phyloP scores from a whole-genome alignment of 2,329 filamentous ascomycete species.

The Alternaria incomplexa region DNA sequence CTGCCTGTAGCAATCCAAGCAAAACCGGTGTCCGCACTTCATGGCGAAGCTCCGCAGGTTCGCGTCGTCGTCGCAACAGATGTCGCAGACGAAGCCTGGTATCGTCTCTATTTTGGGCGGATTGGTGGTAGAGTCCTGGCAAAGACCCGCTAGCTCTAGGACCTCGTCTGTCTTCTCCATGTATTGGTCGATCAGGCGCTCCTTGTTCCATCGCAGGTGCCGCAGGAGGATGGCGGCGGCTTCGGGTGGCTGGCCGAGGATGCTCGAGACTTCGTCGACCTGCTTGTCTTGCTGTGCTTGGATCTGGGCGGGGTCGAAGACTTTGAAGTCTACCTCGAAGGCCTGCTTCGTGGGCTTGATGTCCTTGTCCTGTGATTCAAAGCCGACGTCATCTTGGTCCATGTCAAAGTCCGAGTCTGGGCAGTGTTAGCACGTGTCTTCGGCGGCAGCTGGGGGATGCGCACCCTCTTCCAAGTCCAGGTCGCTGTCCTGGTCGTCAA shows the following conservation, averaged over 20 bases:
- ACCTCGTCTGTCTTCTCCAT: slow-evolving; percentile 86
- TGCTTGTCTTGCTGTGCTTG: slow-evolving; percentile 84
- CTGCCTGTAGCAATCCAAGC: slow-evolving; percentile 87
- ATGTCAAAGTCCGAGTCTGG: slow-evolving; percentile 59
- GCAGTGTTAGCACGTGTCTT: slow-evolving; percentile 22
- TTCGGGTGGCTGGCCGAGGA: slow-evolving; percentile 87
- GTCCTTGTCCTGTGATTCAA: slow-evolving; percentile 71
- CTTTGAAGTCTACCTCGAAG: slow-evolving; percentile 84
- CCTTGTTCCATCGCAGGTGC: slow-evolving; percentile 94
- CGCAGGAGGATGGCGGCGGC: slow-evolving; percentile 89
- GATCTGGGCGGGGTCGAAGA: slow-evolving; percentile 81
- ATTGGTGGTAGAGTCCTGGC: slow-evolving; percentile 53
- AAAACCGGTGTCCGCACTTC: slow-evolving; percentile 94
- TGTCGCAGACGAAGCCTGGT: slow-evolving; percentile 86
- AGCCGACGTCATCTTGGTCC: slow-evolving; percentile 67
- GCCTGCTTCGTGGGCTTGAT: slow-evolving; percentile 74
- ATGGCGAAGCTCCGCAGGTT: slow-evolving; percentile 86
- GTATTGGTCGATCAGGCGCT: slow-evolving; percentile 91
- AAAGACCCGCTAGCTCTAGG: slow-evolving; percentile 83
- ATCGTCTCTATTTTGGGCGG: slow-evolving; percentile 73
- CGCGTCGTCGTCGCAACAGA: slow-evolving; percentile 89
- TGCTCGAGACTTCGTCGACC: slow-evolving; percentile 87
- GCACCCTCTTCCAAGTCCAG: slow-evolving; percentile 56
- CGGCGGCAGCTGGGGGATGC: slow-evolving; percentile 4
- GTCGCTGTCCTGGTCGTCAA: slow-evolving; percentile 80